phyloP scores from a whole-genome alignment of 2,329 filamentous ascomycete genomes.

The Pyricularia grisea region DNA sequence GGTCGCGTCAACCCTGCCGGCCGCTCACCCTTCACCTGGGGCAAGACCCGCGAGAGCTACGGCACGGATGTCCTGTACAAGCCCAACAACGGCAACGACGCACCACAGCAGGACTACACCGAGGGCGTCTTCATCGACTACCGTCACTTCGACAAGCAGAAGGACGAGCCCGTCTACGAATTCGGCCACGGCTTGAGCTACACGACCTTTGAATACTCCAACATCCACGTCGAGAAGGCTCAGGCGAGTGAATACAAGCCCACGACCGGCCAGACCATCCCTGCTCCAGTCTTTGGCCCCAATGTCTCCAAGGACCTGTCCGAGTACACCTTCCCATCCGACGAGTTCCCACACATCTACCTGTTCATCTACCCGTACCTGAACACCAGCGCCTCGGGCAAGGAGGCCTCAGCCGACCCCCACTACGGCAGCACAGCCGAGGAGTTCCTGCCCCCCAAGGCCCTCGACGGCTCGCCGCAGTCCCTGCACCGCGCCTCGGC shows the following conservation, averaged over 20 bases:
- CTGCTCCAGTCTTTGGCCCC: constrained; percentile 57
- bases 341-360: constrained; percentile 37
- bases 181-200: constrained; percentile 77
- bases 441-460: constrained; percentile 50
- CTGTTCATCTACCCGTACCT: constrained; percentile 65
- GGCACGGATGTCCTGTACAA: constrained; percentile 57
- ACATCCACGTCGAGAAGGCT: constrained; percentile 47
- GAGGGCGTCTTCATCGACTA: constrained; percentile 82
- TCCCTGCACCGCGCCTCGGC: constrained; percentile 39
- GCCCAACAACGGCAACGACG: constrained; percentile 56
- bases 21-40: constrained; percentile 75
- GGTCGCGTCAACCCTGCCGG: constrained; percentile 69
- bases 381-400: constrained; percentile 48
- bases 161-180: constrained; percentile 63
- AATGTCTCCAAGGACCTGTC: constrained; percentile 51
- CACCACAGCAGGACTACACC: constrained; percentile 64
- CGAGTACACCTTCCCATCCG: constrained; percentile 60
- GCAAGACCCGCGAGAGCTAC: constrained; percentile 56
- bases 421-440: constrained; percentile 49
- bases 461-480: constrained; percentile 46
- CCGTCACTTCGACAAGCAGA: constrained; percentile 60
- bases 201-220: constrained; percentile 68
- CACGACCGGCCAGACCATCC: constrained; percentile 47
- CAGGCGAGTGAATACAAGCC: constrained; percentile 41
- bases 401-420: constrained; percentile 46